Conservation (phyloP, 2,329 filamentous ascomycete species). For the Apiospora malaysiana region DNA sequence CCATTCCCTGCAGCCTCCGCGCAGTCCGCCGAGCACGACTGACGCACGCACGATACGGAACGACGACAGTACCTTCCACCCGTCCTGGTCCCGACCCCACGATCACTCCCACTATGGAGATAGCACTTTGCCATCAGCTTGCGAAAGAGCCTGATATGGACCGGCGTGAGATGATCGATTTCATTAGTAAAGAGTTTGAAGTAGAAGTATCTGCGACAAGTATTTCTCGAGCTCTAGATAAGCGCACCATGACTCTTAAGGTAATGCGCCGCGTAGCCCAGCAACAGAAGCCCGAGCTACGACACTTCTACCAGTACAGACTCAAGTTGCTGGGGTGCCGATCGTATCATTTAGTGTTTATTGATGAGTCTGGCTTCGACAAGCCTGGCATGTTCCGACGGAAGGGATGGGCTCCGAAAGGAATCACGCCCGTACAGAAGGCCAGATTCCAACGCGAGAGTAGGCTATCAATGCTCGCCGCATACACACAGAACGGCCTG, state of each 20-base stretch:
- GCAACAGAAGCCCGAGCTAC: conserved; percentile 23
- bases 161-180: conserved; percentile 18
- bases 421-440: conserved; percentile 21
- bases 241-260: conserved; percentile 20
- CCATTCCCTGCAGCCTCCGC: background rate
- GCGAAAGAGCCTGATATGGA: conserved; percentile 3
- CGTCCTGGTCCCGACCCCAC: background rate
- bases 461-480: conserved; percentile 18
- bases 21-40: background rate
- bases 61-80: background rate
- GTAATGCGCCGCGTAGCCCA: conserved; percentile 22
- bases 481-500: conserved; percentile 22
- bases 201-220: conserved; percentile 23
- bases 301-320: conserved; percentile 24
- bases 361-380: conserved; percentile 20
- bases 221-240: conserved; percentile 20
- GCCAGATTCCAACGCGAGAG: conserved; percentile 19
- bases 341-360: conserved; percentile 22
- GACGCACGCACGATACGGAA: conserved; percentile 6
- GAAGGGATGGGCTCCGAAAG: conserved; percentile 21
- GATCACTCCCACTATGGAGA: conserved; percentile 9
- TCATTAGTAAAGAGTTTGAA: conserved; percentile 14
- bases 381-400: conserved; percentile 22
- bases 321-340: conserved; percentile 20
- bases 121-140: background rate